phyloP scores from a whole-genome alignment of 2,329 filamentous ascomycete genomes.

The Sporothrix phasma region DNA sequence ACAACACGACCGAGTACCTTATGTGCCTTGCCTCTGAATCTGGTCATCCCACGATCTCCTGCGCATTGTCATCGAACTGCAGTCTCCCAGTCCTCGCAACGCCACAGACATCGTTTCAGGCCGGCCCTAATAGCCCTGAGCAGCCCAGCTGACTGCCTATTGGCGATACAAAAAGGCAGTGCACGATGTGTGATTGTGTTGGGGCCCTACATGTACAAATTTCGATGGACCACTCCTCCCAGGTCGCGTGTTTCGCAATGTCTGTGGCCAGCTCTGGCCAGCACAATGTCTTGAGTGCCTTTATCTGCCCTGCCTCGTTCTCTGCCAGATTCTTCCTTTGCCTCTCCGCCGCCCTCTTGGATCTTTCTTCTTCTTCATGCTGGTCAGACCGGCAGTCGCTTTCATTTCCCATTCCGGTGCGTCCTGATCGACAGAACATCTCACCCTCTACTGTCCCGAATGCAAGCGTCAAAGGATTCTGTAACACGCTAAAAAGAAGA shows the following conservation, averaged over 20 bases:
- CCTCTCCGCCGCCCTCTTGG: background rate
- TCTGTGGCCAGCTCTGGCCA: background rate
- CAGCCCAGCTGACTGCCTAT: no score
- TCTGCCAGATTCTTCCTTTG: background rate
- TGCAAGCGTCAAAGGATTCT: background rate
- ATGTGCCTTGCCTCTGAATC: no score
- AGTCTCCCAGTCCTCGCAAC: no score
- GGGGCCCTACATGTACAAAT: background rate
- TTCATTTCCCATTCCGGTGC: background rate
- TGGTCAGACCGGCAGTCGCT: background rate
- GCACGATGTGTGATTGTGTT: background rate
- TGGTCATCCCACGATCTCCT: no score
- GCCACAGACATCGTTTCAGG: no score
- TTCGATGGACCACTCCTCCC: background rate
- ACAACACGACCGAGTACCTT: no score
- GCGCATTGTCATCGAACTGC: no score
- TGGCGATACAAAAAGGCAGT: background rate
- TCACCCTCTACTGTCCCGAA: background rate
- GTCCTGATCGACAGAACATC: conserved; percentile 4
- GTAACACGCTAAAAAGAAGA: conserved; percentile 6
- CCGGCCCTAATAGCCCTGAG: no score
- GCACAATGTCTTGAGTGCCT: background rate
- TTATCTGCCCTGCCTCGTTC: background rate
- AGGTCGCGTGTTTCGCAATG: background rate
- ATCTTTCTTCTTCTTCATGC: background rate